A percentile compares a stretch with the other conserved stretches of the same genome.
Conservation (phyloP, 164 flowering plant species). For the Echeveria elegans region DNA sequence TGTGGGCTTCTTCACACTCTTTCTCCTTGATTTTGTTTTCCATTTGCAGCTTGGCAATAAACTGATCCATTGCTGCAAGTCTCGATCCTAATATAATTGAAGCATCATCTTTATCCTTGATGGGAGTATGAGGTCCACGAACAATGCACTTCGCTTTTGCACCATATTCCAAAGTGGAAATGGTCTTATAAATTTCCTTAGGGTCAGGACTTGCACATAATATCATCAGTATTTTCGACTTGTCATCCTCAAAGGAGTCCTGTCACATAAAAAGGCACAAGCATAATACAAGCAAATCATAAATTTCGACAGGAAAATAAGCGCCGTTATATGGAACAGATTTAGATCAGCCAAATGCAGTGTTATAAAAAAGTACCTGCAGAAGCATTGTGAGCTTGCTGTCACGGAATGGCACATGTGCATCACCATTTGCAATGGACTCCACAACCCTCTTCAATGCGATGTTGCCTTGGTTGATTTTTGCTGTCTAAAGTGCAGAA, state of each 20-base stretch:
- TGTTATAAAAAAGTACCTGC: constrained; percentile 40
- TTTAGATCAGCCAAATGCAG: not conserved
- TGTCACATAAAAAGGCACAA: constrained; percentile 12
- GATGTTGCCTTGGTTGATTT: constrained; percentile 91
- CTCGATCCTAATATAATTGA: constrained; percentile 68
- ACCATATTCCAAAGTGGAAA: constrained; percentile 95
- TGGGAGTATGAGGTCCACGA: constrained; percentile 79
- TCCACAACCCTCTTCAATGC: constrained; percentile 96
- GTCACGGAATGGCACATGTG: constrained; percentile 95
- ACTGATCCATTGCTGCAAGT: constrained; percentile 90
- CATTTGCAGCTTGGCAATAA: constrained; percentile 69
- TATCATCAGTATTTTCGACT: constrained; percentile 88
- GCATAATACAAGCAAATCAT: not conserved
- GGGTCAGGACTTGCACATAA: constrained; percentile 95
- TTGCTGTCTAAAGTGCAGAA: constrained; percentile 55
- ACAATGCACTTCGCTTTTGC: constrained; percentile 97
- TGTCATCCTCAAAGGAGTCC: constrained; percentile 98
- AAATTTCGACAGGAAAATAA: not conserved
- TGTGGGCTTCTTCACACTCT: constrained; percentile 66
- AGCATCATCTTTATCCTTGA: constrained; percentile 68
- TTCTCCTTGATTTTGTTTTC: constrained; percentile 79
- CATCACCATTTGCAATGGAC: constrained; percentile 96
- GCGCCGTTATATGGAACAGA: not conserved
- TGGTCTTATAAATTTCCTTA: constrained; percentile 86
- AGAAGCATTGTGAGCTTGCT: constrained; percentile 97